Base-by-base conservation (phyloP, 257 asterid genomes). In the Capsicum baccatum region DNA sequence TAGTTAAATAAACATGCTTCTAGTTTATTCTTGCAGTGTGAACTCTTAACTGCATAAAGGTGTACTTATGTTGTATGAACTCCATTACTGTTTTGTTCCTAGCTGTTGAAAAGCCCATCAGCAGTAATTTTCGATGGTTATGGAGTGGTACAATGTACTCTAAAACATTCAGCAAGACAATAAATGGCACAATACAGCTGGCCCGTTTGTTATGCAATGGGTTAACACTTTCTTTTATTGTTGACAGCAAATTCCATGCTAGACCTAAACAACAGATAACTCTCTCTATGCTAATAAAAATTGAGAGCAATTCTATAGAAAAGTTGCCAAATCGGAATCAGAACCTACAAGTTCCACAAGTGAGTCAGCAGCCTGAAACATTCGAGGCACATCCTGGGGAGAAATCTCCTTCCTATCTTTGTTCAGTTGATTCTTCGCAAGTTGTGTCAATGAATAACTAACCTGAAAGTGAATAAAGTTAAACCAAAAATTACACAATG, bases 381-480 rank as follows among this genome's bases (percentile, higher is more conserved):
- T 89, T 85, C 17, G 89, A 58, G 94, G 97, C 82, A 97, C 92
- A 83, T 95, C 98, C 17, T 91, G 94, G 44, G 98, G 98, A 79
- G 94, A 84, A 81, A 94, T 88, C 91, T 95, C 99, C 92, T 89
- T 92, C 16, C 97, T 93, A 64, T 94, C 97, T 88, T 91, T 93
- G 80, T 92, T 90, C 83, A 97, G 95, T 89, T 91, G 98, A 80
- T 94, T 91, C 90, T 94, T 95, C 21, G 97, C 91, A 64, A 97
- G 93, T 76, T 97, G 93, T 69, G 98, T 93, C 93, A 97, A 85
- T 87, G 98, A 95, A 91, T 94, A 97, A 89, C 97, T 97, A 81
- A 94, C 98, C 99, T 97, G 93, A 85, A 87, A 85, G 83, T 80
- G 68, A 83, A 86, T 83, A 79, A 79, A 64, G 21, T 59, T 58